Base-by-base conservation (phyloP, 2,329 filamentous ascomycete genomes). In the Xylaria polymorpha region DNA sequence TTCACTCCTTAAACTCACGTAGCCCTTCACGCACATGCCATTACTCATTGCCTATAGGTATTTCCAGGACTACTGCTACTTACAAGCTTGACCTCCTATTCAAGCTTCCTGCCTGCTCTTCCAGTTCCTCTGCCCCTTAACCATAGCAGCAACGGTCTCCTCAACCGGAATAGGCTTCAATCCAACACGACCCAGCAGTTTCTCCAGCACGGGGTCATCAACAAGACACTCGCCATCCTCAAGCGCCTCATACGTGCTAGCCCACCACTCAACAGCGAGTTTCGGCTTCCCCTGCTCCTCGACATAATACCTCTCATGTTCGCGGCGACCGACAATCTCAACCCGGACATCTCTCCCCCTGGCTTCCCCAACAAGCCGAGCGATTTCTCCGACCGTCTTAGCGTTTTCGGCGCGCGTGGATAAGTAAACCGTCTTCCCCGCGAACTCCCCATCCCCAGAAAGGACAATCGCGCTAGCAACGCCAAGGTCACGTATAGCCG, bases 131-230 rank as follows among this genome's bases (percentile, higher is more conserved):
- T 62, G 58, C 18, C 57, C 71, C 62, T 68, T 71, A 15, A 77
- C 67, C 77, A 78, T 79, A 1, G 64, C 65, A 63, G 9, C 55
- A 22, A 78, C 57, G 18, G 70, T 76, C 61, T 77, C 74, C 66
- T 78, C 74, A 12, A 79, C 41, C 1, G 66, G 55, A 50, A 72
- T 74, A 1, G 75, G 67, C 71, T 68, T 74, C 61, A 72, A 65
- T 18, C 77, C 77, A 48, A 75, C 73, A 8, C 71, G 73, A 0
- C 63, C 70, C n/a, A 86, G 68, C n/a, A 84, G 67, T 5, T 74
- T 74, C 0, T 79, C 78, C 32, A 86, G 75, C 3, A 70, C 74
- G 1, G 72, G 66, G 51, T 85, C 76, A 37, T 79, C 73, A 25
- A 78, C 62, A 20, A 72, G 41, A 35, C 73, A 75, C 73, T 79